Base-by-base conservation (phyloP, 164 flowering plant species). In the Chimonanthus praecox region DNA sequence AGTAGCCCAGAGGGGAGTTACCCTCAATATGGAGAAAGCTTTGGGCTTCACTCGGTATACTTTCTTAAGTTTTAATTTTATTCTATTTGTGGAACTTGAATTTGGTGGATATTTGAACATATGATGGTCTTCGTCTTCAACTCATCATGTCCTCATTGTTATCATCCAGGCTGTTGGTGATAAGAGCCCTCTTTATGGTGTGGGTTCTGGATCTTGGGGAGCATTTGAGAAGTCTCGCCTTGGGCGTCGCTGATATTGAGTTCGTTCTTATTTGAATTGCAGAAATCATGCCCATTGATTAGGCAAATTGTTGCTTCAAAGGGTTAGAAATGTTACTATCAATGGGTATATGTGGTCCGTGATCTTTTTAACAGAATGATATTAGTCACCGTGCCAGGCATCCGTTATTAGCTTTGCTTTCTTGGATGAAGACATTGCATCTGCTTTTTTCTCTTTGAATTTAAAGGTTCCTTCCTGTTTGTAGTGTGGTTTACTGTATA, bases 21-120 rank as follows among this genome's bases (percentile, higher is more conserved):
- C 74, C 78, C 85, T 73, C 75, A 89, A 45, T 89, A 85, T 85
- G 95, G 89, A 50, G 91, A 88, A 82, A 88, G 88, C 72, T 89
- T 90, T 81, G 88, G 88, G 21, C 69, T 67, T 84, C 90, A 80
- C 76, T 45, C 78, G 92, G 98, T 92, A 85, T 70, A 85, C 21
- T 21, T 77, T 33, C 60, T 33, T 33, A 33, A 33, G 33, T 33
- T 9, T 69, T 49, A 11, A 9, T 44, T 51, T 15, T 11, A 46
- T n/a, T 64, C n/a, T 11, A 16, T 44, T n/a, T 51, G 50, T 63
- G 3, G 13, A 7, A 21, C n/a, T 45, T 7, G 16, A 33, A 11
- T 18, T 62, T 10, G 7, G 8, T 64, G 49, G 13, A 13, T 48
- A 2, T n/a, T 21, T 13, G 20, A 18, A 8, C 33, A 33, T 33